Conservation (phyloP, 176 grass and related monocot genomes). For the Phyllostachys edulis region DNA sequence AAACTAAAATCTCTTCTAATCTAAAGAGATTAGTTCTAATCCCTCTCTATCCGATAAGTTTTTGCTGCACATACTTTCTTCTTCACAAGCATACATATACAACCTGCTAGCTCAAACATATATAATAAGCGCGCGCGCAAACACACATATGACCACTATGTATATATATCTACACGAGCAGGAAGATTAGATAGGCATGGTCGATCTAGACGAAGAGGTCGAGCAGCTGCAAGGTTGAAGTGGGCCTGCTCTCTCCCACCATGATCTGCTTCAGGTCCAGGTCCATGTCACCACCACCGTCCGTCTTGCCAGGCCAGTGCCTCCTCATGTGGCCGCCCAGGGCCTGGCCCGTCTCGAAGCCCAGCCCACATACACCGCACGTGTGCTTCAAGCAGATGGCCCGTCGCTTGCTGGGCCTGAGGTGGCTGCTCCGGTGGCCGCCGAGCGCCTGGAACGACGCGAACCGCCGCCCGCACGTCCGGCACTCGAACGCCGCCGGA, state of each 20-base stretch:
- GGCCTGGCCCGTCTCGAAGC: neutral
- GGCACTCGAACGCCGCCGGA: conserved; percentile 37
- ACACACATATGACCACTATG: no score
- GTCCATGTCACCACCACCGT: neutral
- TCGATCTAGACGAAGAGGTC: neutral
- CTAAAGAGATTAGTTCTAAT: no score
- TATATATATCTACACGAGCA: no score
- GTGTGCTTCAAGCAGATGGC: neutral
- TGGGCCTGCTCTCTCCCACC: neutral
- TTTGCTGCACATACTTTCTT: no score
- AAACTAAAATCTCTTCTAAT: no score
- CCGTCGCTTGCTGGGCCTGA: neutral
- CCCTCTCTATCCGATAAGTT: no score
- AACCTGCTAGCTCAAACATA: no score
- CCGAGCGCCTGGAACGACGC: conserved; percentile 67
- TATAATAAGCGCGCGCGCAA: no score
- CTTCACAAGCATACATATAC: no score
- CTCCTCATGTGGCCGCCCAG: conserved; percentile 23
- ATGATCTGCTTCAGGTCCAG: neutral
- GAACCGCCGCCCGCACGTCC: conserved; percentile 51
- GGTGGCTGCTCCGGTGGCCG: conserved; percentile 73
- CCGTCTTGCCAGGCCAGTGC: neutral
- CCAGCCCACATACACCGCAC: neutral
- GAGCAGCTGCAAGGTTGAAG: neutral
- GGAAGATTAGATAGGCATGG: no score